Evolutionary conservation across 1,284 basidiomycete genomes (phyloP), one percentile per base, ranked within the genome.

Genomic region (Papiliotrema flavescens): DNA sequence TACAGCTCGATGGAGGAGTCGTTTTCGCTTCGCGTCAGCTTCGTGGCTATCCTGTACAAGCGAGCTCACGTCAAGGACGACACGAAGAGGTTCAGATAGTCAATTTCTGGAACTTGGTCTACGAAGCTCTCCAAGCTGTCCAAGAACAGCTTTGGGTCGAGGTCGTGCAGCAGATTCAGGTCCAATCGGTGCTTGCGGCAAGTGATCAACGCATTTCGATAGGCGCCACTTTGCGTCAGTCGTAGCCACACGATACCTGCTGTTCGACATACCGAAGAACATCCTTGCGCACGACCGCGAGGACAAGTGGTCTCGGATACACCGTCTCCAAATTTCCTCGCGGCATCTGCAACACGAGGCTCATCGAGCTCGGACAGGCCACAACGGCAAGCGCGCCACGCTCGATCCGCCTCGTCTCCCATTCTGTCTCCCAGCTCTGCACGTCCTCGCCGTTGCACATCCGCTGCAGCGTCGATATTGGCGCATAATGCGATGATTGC

Each of bases 251-350:
- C 41, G 44, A 13, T 11, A 53, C 36, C 40, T 49, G 8, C 5
- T 17, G 37, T 1, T 50, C 32, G 49, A 78, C 87, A 61, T 66
- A 93, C 91, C 71, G 77, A 47, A 86, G 80, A 13, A 94, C 79
- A 67, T 92, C 88, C 47, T 83, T 79, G 51, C 82, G 81, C 1
- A 95, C 86, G 2, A 89, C 85, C 49, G 87, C 83, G 76, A 97
- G 84, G 2, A 98, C 93, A 57, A 99, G 78, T 1, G 95, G 89
- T 34, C 96, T 81, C 1, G 96, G 96, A 65, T 88, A 90, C 53
- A 98, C 87, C 0, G 92, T 97, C 79, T 99, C 96, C 51, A 99
- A 73, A 74, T 98, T 98, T 0, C 96, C 96, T 62, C 96, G 80
- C 0, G 95, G 96, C 93, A 98, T 98, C 78, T 99, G 96, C 14